Evolutionary conservation across 345 rosid species (phyloP).

Genomic region (Laguncularia racemosa): DNA sequence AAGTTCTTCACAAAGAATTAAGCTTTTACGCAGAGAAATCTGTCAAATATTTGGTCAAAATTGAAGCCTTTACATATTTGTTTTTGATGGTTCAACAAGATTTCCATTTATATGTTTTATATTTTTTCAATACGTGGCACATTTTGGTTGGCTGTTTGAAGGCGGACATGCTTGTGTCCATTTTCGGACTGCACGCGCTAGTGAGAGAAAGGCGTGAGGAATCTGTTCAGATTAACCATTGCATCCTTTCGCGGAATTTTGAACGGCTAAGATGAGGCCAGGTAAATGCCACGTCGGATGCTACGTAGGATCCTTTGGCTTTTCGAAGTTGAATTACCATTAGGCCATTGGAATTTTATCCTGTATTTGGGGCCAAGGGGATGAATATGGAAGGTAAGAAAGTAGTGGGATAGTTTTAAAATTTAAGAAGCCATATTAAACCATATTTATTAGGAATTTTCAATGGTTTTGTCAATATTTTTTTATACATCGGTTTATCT

Average conservation of each 20-base stretch:
- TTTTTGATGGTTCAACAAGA: neutral
- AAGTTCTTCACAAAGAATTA: neutral
- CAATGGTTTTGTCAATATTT: too few relatives aligned
- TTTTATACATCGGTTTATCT: too few relatives aligned
- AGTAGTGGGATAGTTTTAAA: too few relatives aligned
- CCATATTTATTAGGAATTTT: too few relatives aligned
- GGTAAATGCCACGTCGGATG: conserved; percentile 4
- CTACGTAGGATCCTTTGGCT: neutral
- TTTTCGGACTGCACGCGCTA: conserved; percentile 26
- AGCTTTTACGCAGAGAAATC: neutral
- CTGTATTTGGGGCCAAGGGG: too few relatives aligned
- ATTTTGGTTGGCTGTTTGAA: neutral
- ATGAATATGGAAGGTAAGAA: too few relatives aligned
- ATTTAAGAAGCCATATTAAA: too few relatives aligned
- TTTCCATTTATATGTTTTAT: too few relatives aligned
- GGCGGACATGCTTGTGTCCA: conserved; percentile 17
- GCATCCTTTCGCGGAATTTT: neutral
- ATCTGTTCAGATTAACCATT: neutral
- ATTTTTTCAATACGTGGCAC: conserved; percentile 1
- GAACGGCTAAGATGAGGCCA: conserved; percentile 7
- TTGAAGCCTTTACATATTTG: neutral
- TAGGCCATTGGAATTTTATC: neutral
- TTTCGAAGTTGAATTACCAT: neutral
- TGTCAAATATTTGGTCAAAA: neutral
- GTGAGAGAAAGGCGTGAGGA: conserved; percentile 18